These are phyloP conservation scores for Leishmania amazonensis DNA, from an alignment of 208 protist species.

Conservation along the genomic window DNA sequence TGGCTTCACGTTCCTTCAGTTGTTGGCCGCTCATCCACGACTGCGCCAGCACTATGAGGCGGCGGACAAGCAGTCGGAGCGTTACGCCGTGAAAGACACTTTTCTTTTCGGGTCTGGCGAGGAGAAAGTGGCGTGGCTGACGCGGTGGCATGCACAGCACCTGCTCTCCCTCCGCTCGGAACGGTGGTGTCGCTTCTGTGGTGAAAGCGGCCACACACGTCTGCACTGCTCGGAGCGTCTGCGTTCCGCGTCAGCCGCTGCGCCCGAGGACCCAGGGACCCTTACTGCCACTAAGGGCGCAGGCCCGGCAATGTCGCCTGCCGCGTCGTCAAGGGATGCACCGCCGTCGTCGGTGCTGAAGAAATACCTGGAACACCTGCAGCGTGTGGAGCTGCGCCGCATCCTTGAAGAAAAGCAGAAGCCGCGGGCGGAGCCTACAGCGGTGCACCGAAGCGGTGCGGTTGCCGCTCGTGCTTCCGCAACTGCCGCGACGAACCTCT, in stretches of 20 bases:
- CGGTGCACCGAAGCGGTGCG: constrained; percentile 10
- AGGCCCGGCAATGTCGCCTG: neutral
- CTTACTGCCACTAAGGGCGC: neutral
- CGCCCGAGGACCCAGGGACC: neutral
- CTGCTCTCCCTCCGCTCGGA: constrained; percentile 47
- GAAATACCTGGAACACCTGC: constrained; percentile 65
- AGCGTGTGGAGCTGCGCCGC: constrained; percentile 70
- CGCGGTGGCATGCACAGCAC: constrained; percentile 39
- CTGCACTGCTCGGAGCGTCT: constrained; percentile 37
- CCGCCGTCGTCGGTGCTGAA: constrained; percentile 24
- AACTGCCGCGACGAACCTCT: constrained; percentile 7
- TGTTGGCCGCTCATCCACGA: constrained; percentile 56
- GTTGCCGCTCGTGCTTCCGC: neutral
- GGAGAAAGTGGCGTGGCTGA: constrained; percentile 36
- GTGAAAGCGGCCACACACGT: constrained; percentile 63
- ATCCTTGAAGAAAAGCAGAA: constrained; percentile 72
- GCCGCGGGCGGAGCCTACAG: constrained; percentile 9
- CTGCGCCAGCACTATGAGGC: constrained; percentile 43
- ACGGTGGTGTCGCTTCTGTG: constrained; percentile 80
- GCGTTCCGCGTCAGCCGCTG: neutral
- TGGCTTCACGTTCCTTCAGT: constrained; percentile 77
- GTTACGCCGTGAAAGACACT: constrained; percentile 16
- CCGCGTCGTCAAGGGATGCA: neutral
- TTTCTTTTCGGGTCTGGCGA: constrained; percentile 30
- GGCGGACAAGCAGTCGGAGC: constrained; percentile 21